These are phyloP conservation scores for Globisporangium echinulatum DNA, from an alignment of 352 stramenopile genomes.

Conservation along the genomic window DNA sequence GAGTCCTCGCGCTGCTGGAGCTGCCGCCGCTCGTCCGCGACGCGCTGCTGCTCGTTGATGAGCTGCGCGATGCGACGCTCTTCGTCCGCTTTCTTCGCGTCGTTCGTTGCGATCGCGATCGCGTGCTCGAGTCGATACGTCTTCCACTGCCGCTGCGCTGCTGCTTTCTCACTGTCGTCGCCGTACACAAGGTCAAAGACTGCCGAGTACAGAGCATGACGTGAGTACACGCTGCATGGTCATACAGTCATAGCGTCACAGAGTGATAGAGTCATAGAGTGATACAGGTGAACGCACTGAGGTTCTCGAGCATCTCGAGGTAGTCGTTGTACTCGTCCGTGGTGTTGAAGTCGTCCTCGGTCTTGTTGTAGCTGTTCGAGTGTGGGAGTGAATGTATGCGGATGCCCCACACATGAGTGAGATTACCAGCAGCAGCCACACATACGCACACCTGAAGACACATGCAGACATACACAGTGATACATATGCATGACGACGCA, in stretches of 20 bases:
- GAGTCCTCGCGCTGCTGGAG: conserved; percentile 75
- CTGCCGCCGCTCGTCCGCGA: conserved; percentile 68
- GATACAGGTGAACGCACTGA: conserved; percentile 37
- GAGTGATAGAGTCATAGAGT: too few species aligned
- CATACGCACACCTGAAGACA: too few species aligned
- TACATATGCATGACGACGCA: conserved; percentile 12
- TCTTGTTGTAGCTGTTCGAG: conserved; percentile 76
- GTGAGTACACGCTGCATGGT: too few species aligned
- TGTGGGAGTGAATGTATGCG: not conserved
- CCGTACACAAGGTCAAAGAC: conserved; percentile 85
- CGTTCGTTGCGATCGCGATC: conserved; percentile 79
- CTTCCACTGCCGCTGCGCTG: conserved; percentile 81
- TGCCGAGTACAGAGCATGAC: conserved; percentile 11
- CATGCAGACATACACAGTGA: too few species aligned
- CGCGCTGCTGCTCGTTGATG: conserved; percentile 74
- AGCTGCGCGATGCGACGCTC: conserved; percentile 81
- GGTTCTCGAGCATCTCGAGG: conserved; percentile 77
- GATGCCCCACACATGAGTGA: too few species aligned
- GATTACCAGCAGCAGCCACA: too few species aligned
- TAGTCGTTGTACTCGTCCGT: conserved; percentile 86
- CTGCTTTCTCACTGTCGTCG: conserved; percentile 59
- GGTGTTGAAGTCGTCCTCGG: conserved; percentile 83
- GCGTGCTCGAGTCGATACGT: conserved; percentile 79
- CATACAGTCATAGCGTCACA: not conserved
- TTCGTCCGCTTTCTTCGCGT: conserved; percentile 82